Conservation (phyloP, 2,329 filamentous ascomycete genomes). For the Hymenoscyphus repandus region DNA sequence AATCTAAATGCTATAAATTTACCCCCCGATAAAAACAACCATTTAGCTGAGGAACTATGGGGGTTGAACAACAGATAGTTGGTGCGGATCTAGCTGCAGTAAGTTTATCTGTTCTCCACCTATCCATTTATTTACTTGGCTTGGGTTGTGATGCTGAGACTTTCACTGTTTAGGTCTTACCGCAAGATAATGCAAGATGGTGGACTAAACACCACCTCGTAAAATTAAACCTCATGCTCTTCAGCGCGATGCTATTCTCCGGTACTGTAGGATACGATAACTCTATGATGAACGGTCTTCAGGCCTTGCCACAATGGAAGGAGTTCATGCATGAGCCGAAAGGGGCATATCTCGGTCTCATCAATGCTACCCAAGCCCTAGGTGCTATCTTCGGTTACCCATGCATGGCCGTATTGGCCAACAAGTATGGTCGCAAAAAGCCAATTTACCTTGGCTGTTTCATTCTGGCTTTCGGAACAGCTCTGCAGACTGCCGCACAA, state of each 20-base stretch:
- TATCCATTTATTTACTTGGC: background rate
- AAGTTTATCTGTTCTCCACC: background rate
- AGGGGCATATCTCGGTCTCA: slow-evolving; percentile 6
- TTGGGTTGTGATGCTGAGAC: background rate
- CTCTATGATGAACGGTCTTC: slow-evolving; percentile 29
- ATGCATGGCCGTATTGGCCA: slow-evolving; percentile 8
- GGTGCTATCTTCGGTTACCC: slow-evolving; percentile 2
- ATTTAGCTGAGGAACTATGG: no score
- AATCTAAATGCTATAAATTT: no score
- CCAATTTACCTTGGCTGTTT: slow-evolving; percentile 15
- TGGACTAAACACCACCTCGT: slow-evolving; percentile 17
- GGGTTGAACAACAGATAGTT: no score
- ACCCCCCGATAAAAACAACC: no score
- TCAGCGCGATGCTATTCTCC: slow-evolving; percentile 7
- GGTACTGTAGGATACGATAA: slow-evolving; percentile 13
- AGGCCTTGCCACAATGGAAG: slow-evolving; percentile 31
- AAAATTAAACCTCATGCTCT: slow-evolving; percentile 7
- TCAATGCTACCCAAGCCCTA: slow-evolving; percentile 4
- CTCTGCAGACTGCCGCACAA: slow-evolving; percentile 36
- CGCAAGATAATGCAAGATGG: slow-evolving; percentile 13
- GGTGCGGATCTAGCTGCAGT: no score
- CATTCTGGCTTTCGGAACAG: slow-evolving; percentile 37
- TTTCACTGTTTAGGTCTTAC: slow-evolving; percentile 2
- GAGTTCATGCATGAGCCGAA: slow-evolving; percentile 17
- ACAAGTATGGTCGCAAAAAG: slow-evolving; percentile 24